These are phyloP conservation scores for Tolypocladium ophioglossoides DNA, from an alignment of 2,329 filamentous ascomycete genomes.

Conservation along the genomic window DNA sequence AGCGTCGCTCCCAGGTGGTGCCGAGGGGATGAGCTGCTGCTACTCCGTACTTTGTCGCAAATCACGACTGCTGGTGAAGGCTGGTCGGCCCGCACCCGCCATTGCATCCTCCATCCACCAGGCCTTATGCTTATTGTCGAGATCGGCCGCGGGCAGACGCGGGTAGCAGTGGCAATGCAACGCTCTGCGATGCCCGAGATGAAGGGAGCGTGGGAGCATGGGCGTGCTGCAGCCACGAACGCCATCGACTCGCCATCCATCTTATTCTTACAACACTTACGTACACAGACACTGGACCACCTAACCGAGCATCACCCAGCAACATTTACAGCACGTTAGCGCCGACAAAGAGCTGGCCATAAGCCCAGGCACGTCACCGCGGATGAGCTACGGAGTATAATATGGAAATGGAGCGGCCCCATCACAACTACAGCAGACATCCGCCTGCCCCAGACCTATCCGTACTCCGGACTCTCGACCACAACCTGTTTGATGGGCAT, in stretches of 20 bases:
- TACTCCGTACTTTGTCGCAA: neutral
- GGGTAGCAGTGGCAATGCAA: neutral
- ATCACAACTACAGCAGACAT: neutral
- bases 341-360: neutral
- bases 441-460: neutral
- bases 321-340: too few species aligned
- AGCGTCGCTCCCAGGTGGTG: neutral
- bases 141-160: neutral
- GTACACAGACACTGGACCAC: too few species aligned
- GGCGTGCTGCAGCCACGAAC: neutral
- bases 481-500: neutral
- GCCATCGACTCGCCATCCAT: neutral
- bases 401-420: neutral
- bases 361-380: neutral
- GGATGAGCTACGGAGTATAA: neutral
- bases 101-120: neutral
- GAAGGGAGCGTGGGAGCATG: neutral
- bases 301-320: too few species aligned
- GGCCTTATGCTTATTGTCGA: neutral
- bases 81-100: neutral
- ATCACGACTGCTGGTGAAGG: neutral
- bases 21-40: neutral
- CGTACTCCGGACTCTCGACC: too few species aligned
- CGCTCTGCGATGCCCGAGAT: neutral
- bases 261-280: too few species aligned